Evolutionary conservation across 2,329 filamentous ascomycete genomes (phyloP).

Genomic region (Dactylonectria estremocensis): DNA sequence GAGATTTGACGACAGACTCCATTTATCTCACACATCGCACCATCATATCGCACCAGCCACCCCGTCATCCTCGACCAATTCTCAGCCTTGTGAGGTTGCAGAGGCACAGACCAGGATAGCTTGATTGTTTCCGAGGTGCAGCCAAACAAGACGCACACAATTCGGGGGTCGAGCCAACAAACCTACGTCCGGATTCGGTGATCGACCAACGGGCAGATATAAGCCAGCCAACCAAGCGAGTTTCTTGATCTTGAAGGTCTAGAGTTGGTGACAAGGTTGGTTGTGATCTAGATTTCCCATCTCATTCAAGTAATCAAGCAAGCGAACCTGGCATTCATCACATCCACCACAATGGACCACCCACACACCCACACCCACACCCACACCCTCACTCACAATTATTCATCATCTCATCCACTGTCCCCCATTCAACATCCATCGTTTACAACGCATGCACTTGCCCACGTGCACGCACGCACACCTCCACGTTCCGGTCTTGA

Average conservation of each 20-base stretch:
- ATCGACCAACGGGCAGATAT: constrained; percentile 2
- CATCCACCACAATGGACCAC: not conserved
- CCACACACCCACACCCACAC: not conserved
- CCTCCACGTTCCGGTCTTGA: constrained; percentile 15
- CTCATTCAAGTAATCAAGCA: not conserved
- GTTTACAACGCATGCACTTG: not conserved
- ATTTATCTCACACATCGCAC: constrained; percentile 3
- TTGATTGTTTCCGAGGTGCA: constrained; percentile 15
- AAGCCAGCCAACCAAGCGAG: not conserved
- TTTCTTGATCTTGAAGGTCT: not conserved
- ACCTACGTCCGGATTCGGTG: constrained; percentile 11
- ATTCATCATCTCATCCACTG: no score
- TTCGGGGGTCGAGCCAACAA: constrained; percentile 18
- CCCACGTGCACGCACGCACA: not conserved
- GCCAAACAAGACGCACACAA: constrained; percentile 11
- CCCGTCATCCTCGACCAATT: constrained; percentile 11
- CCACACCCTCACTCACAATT: not conserved
- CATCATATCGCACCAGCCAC: not conserved
- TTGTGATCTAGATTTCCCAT: not conserved
- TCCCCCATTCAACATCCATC: constrained; percentile 7
- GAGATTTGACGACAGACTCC: not conserved
- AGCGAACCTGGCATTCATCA: not conserved
- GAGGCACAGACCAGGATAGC: constrained; percentile 16
- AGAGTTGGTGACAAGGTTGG: not conserved
- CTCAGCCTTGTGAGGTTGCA: constrained; percentile 25